phyloP scores from a whole-genome alignment of 805 yeast species.

The Pichia heedii region DNA sequence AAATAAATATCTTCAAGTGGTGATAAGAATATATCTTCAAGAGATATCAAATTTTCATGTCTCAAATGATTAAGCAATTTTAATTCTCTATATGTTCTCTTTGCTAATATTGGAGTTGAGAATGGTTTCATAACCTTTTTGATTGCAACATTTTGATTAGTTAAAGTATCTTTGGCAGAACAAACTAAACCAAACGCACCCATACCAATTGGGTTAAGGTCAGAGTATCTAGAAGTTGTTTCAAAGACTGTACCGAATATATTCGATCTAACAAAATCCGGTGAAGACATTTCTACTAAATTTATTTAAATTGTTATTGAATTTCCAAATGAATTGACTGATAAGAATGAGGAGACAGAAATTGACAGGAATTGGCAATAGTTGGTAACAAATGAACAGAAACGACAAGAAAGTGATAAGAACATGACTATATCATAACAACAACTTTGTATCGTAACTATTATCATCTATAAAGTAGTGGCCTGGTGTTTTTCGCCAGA shows the following conservation, averaged over 20 bases:
- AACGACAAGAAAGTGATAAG: too few relatives aligned
- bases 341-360: too few relatives aligned
- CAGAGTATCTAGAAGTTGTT: conserved; percentile 81
- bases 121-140: conserved; percentile 98
- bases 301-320: too few relatives aligned
- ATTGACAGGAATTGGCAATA: too few relatives aligned
- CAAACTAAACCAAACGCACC: conserved; percentile 99
- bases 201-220: conserved; percentile 97
- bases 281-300: conserved; percentile 15
- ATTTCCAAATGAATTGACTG: too few relatives aligned
- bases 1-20: conserved; percentile 94
- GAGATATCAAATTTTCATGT: conserved; percentile 88
- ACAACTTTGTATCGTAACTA: too few relatives aligned
- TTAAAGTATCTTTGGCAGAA: conserved; percentile 85
- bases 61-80: conserved; percentile 86
- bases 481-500: too few relatives aligned
- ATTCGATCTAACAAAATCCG: conserved; percentile 61
- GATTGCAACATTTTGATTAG: conserved; percentile 90
- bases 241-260: conserved; percentile 94
- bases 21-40: conserved; percentile 88
- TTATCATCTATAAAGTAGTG: too few relatives aligned
- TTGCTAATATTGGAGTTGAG: conserved; percentile 87
- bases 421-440: too few relatives aligned
- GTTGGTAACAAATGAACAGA: too few relatives aligned
- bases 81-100: conserved; percentile 92